Evolutionary conservation across 805 yeast species (phyloP).

Genomic region (Ogataea zsoltii): DNA sequence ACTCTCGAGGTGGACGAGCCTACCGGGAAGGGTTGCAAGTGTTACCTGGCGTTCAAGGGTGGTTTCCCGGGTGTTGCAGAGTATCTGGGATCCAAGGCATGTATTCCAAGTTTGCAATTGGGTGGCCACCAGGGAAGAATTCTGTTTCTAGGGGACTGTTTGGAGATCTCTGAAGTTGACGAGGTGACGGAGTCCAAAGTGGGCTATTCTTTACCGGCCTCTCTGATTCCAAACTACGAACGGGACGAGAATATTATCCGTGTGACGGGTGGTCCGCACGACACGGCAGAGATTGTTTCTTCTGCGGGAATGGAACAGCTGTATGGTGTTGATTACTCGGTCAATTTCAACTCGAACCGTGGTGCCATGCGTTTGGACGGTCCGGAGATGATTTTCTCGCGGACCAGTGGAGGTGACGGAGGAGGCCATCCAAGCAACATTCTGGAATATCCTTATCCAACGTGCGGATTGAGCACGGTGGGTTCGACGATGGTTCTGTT

Average conservation of each 20-base stretch:
- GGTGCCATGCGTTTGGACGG: constrained; percentile 94
- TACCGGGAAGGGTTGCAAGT: constrained; percentile 71
- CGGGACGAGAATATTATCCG: constrained; percentile 75
- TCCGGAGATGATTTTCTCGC: constrained; percentile 95
- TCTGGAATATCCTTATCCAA: constrained; percentile 93
- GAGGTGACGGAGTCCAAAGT: constrained; percentile 43
- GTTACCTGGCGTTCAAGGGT: constrained; percentile 85
- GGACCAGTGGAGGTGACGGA: constrained; percentile 95
- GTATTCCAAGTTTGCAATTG: constrained; percentile 87
- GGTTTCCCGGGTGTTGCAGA: constrained; percentile 87
- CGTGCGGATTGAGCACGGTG: constrained; percentile 95
- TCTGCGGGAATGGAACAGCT: constrained; percentile 72
- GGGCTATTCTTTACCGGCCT: constrained; percentile 64
- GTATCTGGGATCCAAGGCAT: constrained; percentile 91
- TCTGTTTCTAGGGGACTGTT: constrained; percentile 85
- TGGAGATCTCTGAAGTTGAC: constrained; percentile 65
- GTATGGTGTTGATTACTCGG: constrained; percentile 80
- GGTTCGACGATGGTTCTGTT: constrained; percentile 97
- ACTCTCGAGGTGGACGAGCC: constrained; percentile 77
- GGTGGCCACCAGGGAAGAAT: constrained; percentile 96
- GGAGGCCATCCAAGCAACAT: constrained; percentile 98
- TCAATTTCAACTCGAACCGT: constrained; percentile 94
- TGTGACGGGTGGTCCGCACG: constrained; percentile 96
- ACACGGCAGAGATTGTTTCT: constrained; percentile 91
- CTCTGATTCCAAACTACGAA: constrained; percentile 55